These are phyloP conservation scores for Cucurbita maxima DNA, from an alignment of 306 rosid species.

Conservation along the genomic window DNA sequence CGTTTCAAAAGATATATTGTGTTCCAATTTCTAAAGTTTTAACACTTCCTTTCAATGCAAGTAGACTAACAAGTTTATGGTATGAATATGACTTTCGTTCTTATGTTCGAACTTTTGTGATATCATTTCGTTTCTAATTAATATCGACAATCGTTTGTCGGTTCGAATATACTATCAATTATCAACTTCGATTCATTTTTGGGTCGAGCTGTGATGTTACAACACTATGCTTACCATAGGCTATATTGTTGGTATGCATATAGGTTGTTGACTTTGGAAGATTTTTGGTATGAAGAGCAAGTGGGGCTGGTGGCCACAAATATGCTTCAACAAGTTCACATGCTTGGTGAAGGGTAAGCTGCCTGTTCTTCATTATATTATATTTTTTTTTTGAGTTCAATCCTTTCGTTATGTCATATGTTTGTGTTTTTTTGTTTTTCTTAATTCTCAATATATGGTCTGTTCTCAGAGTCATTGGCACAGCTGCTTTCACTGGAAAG, in stretches of 20 bases:
- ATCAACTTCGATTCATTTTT: neutral
- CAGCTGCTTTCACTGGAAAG: conserved; percentile 58
- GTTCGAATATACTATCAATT: neutral
- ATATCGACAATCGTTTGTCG: neutral
- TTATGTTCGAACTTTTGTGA: neutral
- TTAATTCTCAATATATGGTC: neutral
- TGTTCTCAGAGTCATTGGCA: conserved; percentile 46
- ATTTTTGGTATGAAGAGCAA: conserved; percentile 47
- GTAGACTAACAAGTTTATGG: no score
- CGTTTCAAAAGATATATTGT: no score
- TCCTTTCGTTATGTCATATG: neutral
- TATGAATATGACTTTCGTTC: neutral
- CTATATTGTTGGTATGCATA: neutral
- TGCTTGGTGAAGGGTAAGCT: conserved; percentile 72
- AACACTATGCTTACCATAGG: neutral
- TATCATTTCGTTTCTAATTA: neutral
- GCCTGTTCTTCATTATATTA: neutral
- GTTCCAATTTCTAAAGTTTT: no score
- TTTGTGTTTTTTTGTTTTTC: neutral
- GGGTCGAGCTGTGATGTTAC: neutral
- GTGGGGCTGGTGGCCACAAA: conserved; percentile 26
- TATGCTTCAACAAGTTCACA: conserved; percentile 43
- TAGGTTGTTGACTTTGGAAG: conserved; percentile 66
- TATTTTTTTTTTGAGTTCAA: neutral
- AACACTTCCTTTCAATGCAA: no score